Evolutionary conservation across 805 yeast genomes (phyloP).

Genomic region (Candida arabinofermentans): DNA sequence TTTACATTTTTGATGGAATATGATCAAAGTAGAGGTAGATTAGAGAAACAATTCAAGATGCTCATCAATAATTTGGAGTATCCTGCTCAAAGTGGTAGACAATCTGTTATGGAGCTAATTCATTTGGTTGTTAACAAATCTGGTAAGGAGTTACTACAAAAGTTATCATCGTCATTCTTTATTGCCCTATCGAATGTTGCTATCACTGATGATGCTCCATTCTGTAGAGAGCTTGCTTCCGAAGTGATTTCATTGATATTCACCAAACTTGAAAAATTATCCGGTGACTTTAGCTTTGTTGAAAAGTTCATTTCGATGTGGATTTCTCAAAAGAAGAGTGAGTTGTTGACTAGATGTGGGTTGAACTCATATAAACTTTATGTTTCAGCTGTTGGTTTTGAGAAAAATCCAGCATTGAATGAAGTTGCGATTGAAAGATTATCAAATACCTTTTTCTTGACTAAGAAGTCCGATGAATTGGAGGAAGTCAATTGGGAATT

Average conservation of each 20-base stretch:
- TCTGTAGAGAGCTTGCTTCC: slow-evolving; percentile 82
- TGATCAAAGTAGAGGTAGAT: slow-evolving; percentile 84
- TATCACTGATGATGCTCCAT: slow-evolving; percentile 70
- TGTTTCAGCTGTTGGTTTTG: slow-evolving; percentile 43
- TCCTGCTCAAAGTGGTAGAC: slow-evolving; percentile 81
- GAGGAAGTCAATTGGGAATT: slow-evolving; percentile 66
- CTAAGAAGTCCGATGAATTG: slow-evolving; percentile 35
- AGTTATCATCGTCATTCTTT: slow-evolving; percentile 71
- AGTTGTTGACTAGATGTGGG: slow-evolving; percentile 66
- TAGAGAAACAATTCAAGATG: slow-evolving; percentile 79
- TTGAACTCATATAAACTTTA: slow-evolving; percentile 65
- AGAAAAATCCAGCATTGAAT: slow-evolving; percentile 22
- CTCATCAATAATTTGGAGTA: slow-evolving; percentile 78
- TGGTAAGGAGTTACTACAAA: slow-evolving; percentile 51
- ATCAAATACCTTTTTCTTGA: slow-evolving; percentile 13
- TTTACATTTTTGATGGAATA: slow-evolving; percentile 87
- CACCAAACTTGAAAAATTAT: slow-evolving; percentile 37
- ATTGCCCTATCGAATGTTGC: slow-evolving; percentile 75
- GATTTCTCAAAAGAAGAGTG: slow-evolving; percentile 53
- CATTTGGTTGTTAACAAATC: slow-evolving; percentile 67
- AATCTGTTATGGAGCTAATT: slow-evolving; percentile 85
- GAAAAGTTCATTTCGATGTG: slow-evolving; percentile 52
- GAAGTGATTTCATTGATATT: slow-evolving; percentile 54
- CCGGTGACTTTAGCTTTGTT: slow-evolving; percentile 27
- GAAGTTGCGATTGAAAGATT: slow-evolving; percentile 26